Conservation (phyloP, 331 rosid species). For the Quercus phellos region DNA sequence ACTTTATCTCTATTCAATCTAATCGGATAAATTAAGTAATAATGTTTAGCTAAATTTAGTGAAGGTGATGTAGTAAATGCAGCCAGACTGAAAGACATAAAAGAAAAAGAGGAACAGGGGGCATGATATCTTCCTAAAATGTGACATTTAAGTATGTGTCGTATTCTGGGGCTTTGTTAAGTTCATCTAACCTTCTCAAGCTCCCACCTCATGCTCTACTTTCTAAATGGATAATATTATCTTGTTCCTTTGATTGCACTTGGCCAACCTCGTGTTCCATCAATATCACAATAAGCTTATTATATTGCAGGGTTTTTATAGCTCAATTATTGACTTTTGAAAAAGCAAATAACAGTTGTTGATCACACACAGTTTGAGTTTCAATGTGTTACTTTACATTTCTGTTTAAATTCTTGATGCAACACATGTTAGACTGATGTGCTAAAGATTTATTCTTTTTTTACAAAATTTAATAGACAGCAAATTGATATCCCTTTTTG, state of each 20-base stretch:
- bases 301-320: not conserved
- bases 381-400: too few species aligned
- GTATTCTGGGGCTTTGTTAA: slow-evolving; percentile 14
- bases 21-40: not conserved
- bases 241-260: slow-evolving; percentile 20
- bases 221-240: slow-evolving; percentile 32
- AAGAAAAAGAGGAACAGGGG: not conserved
- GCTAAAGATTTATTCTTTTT: too few species aligned
- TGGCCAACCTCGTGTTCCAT: slow-evolving; percentile 23
- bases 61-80: slow-evolving; percentile 24
- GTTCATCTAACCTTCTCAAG: slow-evolving; percentile 21
- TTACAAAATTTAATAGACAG: too few species aligned
- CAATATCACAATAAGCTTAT: slow-evolving; percentile 14
- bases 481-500: too few species aligned
- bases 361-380: too few species aligned
- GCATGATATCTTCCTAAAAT: not conserved
- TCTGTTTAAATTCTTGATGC: too few species aligned
- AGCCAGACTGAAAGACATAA: slow-evolving; percentile 2
- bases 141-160: slow-evolving; percentile 4
- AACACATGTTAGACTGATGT: too few species aligned
- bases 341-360: not conserved
- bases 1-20: slow-evolving; percentile 19
- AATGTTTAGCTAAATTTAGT: slow-evolving; percentile 2
- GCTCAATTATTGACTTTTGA: not conserved
- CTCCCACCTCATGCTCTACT: slow-evolving; percentile 8